Evolutionary conservation across 805 yeast species (phyloP), one percentile per base, ranked within the genome.

Genomic region (Cyberlindnera euphorbiae): DNA sequence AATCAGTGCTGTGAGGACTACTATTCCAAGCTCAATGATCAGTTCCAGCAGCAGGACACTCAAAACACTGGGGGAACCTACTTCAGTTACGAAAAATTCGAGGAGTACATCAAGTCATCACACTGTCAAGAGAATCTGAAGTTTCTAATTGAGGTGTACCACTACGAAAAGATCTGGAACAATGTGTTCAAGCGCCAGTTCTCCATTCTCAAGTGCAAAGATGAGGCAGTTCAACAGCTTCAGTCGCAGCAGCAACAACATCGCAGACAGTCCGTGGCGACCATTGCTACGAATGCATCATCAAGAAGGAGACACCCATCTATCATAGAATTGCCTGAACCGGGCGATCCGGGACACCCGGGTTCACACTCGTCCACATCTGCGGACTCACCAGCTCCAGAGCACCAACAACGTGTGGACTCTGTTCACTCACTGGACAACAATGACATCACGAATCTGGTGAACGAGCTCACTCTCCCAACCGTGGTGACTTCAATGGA

Each of bases 91-190:
- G 41, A 45, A 9, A 40, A 50, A 23, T 71, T 71, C 46, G 52
- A 55, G 34, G 46, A 54, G 12, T 65, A 55, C 42, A 55, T 67
- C n/a, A 38, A 29, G 12, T 50, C 56, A n/a, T 53, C 62, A 23
- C 75, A 71, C 42, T 65, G 72, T 47, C 59, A 58, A 34, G 77
- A 71, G 49, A 70, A 67, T 50, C 56, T 71, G 27, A 50, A 59
- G 29, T 71, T 71, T 41, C 50, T 71, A 21, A 58, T 70, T 5
- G 69, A 66, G 38, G 67, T 70, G 13, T 69, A 52, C 49, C 64
- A 63, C 33, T 71, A 71, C 49, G 75, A 71, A 43, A 59, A 63
- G 49, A 58, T 58, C 35, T 67, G 66, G 59, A 68, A 65, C 37
- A 39, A 44, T 29, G 39, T 52, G 7, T 58, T 56, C 47, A 54